Conservation (phyloP, 2,329 filamentous ascomycete genomes). For the Thielaviopsis populi region DNA sequence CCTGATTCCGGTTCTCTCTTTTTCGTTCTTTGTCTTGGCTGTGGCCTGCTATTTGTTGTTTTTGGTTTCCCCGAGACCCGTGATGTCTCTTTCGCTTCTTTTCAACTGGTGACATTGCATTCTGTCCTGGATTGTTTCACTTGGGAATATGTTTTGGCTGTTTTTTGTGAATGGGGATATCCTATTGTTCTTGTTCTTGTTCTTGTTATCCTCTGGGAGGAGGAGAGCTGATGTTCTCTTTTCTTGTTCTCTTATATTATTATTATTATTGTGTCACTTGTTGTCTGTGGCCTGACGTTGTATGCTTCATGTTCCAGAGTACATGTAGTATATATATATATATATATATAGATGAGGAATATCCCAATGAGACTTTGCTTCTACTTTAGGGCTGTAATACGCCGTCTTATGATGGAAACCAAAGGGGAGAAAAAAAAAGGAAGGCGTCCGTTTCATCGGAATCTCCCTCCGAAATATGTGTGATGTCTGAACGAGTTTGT, state of each 20-base stretch:
- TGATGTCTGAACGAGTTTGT: not conserved
- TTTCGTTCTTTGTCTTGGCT: not conserved
- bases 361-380: too few relatives aligned
- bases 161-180: not conserved
- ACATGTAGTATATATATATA: not conserved
- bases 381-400: too few relatives aligned
- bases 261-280: not conserved
- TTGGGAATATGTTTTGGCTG: not conserved
- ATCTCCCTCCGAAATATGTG: too few relatives aligned
- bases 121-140: not conserved
- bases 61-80: not conserved
- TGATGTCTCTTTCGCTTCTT: not conserved
- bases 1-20: slow-evolving; percentile 1
- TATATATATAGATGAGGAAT: too few relatives aligned
- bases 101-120: not conserved
- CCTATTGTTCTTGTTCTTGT: not conserved
- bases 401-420: not conserved
- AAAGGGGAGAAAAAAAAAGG: not conserved
- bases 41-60: not conserved
- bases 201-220: slow-evolving; percentile 2
- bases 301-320: not conserved
- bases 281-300: not conserved
- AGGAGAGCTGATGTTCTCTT: slow-evolving; percentile 1
- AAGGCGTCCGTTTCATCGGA: not conserved
- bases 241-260: slow-evolving; percentile 7